Conservation (phyloP, 805 yeast species). For the Babjeviella inositovora region DNA sequence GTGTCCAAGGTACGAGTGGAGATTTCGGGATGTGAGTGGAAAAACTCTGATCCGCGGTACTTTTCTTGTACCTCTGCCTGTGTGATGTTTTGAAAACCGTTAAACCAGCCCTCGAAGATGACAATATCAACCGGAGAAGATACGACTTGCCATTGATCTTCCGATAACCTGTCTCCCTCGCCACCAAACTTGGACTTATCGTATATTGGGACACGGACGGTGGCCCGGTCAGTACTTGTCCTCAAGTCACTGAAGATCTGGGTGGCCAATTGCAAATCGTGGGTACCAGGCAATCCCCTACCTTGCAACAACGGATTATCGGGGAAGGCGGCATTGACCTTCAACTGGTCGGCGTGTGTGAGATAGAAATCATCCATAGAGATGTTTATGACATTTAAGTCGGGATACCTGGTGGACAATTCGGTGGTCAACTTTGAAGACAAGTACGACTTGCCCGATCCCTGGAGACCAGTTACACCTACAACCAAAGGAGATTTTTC, state of each 20-base stretch:
- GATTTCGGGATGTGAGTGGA: not conserved
- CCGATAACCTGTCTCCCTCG: conserved; percentile 55
- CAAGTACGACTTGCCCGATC: conserved; percentile 58
- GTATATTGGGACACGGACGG: conserved; percentile 41
- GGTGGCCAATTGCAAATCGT: conserved; percentile 40
- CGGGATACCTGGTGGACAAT: conserved; percentile 16
- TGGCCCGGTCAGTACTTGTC: conserved; percentile 7
- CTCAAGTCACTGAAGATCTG: conserved; percentile 15
- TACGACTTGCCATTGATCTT: conserved; percentile 18
- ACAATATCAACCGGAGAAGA: conserved; percentile 39
- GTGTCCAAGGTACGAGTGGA: not conserved
- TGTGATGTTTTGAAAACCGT: conserved; percentile 36
- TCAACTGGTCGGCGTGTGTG: conserved; percentile 41
- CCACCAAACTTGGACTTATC: conserved; percentile 66
- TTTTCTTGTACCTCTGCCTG: too few relatives aligned
- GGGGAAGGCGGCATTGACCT: conserved; percentile 18
- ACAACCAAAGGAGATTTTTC: conserved; percentile 27
- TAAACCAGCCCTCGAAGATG: conserved; percentile 89
- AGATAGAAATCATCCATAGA: conserved; percentile 85
- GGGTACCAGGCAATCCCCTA: conserved; percentile 91
- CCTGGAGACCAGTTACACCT: conserved; percentile 63
- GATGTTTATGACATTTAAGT: conserved; percentile 23
- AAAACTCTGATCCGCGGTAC: too few relatives aligned
- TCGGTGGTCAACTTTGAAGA: conserved; percentile 20
- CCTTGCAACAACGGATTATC: conserved; percentile 50